Conservation (phyloP, 306 rosid genomes). For the Quercus aquifolioides region DNA sequence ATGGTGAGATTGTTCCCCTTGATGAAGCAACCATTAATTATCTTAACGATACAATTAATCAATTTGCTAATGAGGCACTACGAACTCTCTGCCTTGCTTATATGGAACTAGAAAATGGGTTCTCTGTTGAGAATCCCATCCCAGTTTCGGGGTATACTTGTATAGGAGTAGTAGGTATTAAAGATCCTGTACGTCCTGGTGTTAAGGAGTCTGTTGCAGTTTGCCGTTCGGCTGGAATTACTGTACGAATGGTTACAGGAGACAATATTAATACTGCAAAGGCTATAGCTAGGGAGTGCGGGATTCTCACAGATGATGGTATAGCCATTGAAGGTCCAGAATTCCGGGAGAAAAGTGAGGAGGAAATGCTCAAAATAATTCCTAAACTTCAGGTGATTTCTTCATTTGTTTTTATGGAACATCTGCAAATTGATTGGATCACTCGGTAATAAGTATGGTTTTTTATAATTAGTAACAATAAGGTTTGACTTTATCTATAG, state of each 20-base stretch:
- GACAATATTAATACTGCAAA: constrained; percentile 92
- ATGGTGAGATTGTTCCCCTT: constrained; percentile 77
- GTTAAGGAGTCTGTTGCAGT: constrained; percentile 93
- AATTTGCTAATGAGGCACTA: constrained; percentile 88
- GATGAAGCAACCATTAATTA: constrained; percentile 59
- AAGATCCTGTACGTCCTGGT: constrained; percentile 97
- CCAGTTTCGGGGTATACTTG: constrained; percentile 82
- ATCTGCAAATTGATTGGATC: constrained; percentile 5
- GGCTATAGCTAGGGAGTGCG: constrained; percentile 98
- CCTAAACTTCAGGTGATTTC: constrained; percentile 87
- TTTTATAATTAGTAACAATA: constrained; percentile 20
- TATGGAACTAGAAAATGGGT: constrained; percentile 63
- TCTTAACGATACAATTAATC: constrained; percentile 57
- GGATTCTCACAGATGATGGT: constrained; percentile 94
- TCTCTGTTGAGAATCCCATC: constrained; percentile 59
- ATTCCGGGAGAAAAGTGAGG: constrained; percentile 72
- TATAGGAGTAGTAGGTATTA: constrained; percentile 89
- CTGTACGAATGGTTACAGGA: constrained; percentile 94
- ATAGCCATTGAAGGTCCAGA: constrained; percentile 97
- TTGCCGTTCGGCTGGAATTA: constrained; percentile 92
- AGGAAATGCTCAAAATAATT: constrained; percentile 69
- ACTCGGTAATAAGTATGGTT: constrained; percentile 6
- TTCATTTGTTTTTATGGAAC: constrained; percentile 4
- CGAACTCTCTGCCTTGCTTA: constrained; percentile 93
- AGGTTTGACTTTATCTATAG: constrained; percentile 32